Evolutionary conservation across 257 asterid species (phyloP), one percentile per base, ranked within the genome.

Genomic region (Leptodermis oblonga): DNA sequence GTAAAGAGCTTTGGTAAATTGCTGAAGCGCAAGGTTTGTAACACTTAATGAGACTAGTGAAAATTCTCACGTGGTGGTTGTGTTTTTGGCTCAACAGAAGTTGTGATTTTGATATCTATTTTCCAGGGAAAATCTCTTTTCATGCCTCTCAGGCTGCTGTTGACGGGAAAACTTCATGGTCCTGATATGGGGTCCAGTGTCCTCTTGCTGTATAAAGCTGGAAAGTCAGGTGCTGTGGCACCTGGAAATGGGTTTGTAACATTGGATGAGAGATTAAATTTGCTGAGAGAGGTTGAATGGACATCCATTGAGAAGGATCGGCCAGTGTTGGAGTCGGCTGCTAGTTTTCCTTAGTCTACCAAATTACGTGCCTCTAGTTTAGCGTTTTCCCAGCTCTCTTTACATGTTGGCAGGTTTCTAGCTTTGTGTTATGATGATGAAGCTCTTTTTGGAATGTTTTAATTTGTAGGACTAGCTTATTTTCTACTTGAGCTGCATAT

Each of bases 151-250:
- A 88, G 97, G 43, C 81, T 93, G 70, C 72, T 88, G 80, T 86
- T 93, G 43, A 90, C 97, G 4, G 99, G 99, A 67, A 87, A 83
- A 81, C 92, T 93, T 60, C 97, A 93, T 60, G 97, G 99, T 30
- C 99, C 97, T 53, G 99, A 93, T 22, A 90, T 90, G 88, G 99
- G 91, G 52, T 75, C 88, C 39, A 77, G 84, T 46, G 20, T 91
- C 71, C 82, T 87, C 68, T 77, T 93, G 67, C 78, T 93, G 36
- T 77, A 88, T 72, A 82, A 85, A 81, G 99, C 97, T 55, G 91
- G 89, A 73, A 81, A 43, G 34, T 71, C 82, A 18, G 88, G 86
- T 34, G 77, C 71, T 46, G 83, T 87, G 23, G 75, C 87, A 51
- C 82, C 93, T 18, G 80, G 82, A 41, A 51, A 81, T 12, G 90